Percentiles rank a stretch among this genome's conserved stretches.
Conservation (phyloP, 257 asterid species). For the Verbena officinalis region DNA sequence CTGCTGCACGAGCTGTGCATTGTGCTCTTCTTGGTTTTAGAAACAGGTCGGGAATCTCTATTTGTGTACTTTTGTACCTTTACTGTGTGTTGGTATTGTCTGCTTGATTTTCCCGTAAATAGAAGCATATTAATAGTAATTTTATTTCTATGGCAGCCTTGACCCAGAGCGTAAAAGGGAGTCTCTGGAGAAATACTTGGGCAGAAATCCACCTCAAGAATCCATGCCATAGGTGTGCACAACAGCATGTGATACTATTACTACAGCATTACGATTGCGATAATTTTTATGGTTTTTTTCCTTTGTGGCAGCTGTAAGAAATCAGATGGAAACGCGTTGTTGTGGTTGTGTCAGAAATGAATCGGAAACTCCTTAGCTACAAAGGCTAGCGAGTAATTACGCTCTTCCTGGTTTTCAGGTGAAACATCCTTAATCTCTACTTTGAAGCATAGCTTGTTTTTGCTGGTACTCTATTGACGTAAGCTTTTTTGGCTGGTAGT, state of each 20-base stretch:
- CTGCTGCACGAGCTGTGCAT: constrained; percentile 83
- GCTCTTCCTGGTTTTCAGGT: constrained; percentile 24
- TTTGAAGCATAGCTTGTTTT: constrained; percentile 8
- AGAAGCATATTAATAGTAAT: not conserved
- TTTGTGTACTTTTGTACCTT: not conserved
- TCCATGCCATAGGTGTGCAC: constrained; percentile 51
- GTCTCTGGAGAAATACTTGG: constrained; percentile 84
- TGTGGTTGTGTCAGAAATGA: not conserved
- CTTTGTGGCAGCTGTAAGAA: constrained; percentile 21
- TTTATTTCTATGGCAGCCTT: constrained; percentile 58
- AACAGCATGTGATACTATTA: constrained; percentile 2
- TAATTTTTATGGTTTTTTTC: constrained; percentile 1
- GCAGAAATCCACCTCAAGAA: constrained; percentile 57
- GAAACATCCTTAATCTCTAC: not conserved
- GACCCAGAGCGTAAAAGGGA: constrained; percentile 93
- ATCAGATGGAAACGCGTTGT: constrained; percentile 17
- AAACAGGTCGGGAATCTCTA: constrained; percentile 63
- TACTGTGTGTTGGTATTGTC: not conserved
- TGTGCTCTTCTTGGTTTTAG: constrained; percentile 90
- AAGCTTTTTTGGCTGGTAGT: constrained; percentile 3
- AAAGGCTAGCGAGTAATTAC: constrained; percentile 1
- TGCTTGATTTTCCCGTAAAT: not conserved
- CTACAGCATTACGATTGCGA: not conserved
- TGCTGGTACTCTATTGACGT: constrained; percentile 7
- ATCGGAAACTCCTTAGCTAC: constrained; percentile 27